Percentiles rank a stretch among this genome's conserved stretches.
Evolutionary conservation across 176 grass and related monocot genomes (phyloP).

Genomic region (Melocanna baccifera): DNA sequence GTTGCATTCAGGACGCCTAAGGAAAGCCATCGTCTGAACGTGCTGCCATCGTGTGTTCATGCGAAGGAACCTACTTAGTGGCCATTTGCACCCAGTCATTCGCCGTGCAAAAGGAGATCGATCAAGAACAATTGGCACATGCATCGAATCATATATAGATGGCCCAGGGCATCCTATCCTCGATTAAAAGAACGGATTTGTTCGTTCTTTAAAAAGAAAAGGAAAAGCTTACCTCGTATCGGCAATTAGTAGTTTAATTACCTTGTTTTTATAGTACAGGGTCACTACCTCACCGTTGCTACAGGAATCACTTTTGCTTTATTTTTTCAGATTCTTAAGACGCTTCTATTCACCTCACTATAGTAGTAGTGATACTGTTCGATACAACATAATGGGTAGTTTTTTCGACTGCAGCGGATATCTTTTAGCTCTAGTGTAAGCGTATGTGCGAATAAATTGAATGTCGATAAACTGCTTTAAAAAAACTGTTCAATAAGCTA

Average conservation of each 20-base stretch:
- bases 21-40: slow-evolving; percentile 11
- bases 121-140: not conserved
- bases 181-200: not conserved
- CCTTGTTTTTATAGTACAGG: not conserved
- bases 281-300: not conserved
- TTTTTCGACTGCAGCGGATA: no score
- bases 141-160: not conserved
- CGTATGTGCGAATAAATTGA: no score
- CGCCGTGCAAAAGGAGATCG: not conserved
- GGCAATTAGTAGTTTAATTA: not conserved
- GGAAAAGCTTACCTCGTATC: not conserved
- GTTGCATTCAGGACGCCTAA: not conserved
- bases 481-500: no score
- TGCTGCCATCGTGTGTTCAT: not conserved
- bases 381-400: not conserved
- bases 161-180: not conserved
- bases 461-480: no score
- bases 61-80: not conserved
- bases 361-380: not conserved
- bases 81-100: no score
- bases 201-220: not conserved
- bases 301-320: not conserved
- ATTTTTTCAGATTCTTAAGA: not conserved
- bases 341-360: not conserved
- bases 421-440: no score